A percentile compares a stretch with the other conserved stretches of the same genome.
These are phyloP conservation scores for Penicillium sp. DNA, from an alignment of 2,329 filamentous ascomycete genomes.

Conservation along the genomic window DNA sequence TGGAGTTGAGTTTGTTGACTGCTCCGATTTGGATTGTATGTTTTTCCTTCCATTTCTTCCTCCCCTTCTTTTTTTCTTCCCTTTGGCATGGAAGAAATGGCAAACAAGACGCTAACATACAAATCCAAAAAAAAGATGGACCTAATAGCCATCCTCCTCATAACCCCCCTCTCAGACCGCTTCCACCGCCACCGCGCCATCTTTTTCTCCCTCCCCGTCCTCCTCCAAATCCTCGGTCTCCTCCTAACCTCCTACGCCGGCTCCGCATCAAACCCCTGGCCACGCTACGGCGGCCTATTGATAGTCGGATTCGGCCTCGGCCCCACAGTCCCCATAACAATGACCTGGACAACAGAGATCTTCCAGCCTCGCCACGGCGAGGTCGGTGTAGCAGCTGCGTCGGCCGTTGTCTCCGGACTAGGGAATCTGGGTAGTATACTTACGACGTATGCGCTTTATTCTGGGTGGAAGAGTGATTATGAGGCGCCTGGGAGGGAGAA, in stretches of 20 bases:
- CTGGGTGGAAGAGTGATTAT: constrained; percentile 76
- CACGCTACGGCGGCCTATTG: constrained; percentile 80
- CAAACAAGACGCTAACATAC: too few species aligned
- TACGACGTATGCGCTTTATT: constrained; percentile 85
- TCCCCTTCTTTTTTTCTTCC: too few species aligned
- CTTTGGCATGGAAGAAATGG: too few species aligned
- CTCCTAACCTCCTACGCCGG: constrained; percentile 73
- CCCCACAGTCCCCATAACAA: constrained; percentile 86
- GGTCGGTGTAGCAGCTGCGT: constrained; percentile 81
- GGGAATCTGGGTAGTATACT: constrained; percentile 83
- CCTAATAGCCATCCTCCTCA: constrained; percentile 76
- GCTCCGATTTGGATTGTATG: constrained; percentile 88
- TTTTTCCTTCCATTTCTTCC: constrained; percentile 16
- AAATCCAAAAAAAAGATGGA: constrained; percentile 63
- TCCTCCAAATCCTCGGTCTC: constrained; percentile 77
- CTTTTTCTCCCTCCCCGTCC: constrained; percentile 73
- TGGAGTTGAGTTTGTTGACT: constrained; percentile 76
- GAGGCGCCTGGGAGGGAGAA: constrained; percentile 59
- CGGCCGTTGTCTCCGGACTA: constrained; percentile 78
- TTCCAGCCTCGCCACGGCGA: constrained; percentile 88
- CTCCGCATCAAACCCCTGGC: constrained; percentile 63
- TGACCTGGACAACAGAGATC: constrained; percentile 89
- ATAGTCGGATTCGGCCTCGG: constrained; percentile 88
- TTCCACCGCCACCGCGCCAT: constrained; percentile 75
- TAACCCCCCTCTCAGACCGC: constrained; percentile 81